Base-by-base conservation (phyloP, 352 stramenopile species). In the Phytophthora sansomeana region DNA sequence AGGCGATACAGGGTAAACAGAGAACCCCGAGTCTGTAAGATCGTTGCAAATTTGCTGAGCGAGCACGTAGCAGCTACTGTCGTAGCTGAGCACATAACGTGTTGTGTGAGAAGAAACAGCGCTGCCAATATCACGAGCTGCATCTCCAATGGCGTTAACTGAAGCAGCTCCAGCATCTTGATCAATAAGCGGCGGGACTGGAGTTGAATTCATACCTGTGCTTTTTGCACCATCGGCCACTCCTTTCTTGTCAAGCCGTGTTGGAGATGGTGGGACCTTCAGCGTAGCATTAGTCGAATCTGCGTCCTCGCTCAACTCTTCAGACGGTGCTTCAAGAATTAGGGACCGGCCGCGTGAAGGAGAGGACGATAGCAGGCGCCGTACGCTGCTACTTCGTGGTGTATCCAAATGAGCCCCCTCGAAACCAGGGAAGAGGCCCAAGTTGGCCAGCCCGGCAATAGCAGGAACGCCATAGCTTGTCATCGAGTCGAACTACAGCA, bases 11-110 rank as follows among this genome's bases (percentile, higher is more conserved):
- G 74, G 66, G 24, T 78, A 85, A 4, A 90, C 59, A 0, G 67
- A 58, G 51, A 91, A 91, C 0, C 80, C 82, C 0, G 71, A 48
- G 5, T 64, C 63, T 4, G 64, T 63, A 32, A 93, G 73, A 61
- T 93, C 82, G 5, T 79, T 48, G 47, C 78, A 82, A 47, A 93
- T 81, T 44, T 74, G 69, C 32, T 64, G 63, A 13, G 80, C 84
- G 3, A 93, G 67, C 4, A 78, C 48, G 38, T 78, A 82, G 58
- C 82, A 93, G 38, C 63, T 86, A 14, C 80, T 77, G 56, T 90
- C 84, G 39, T 88, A 93, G 68, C 80, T 91, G 52, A 93, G 77
- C 52, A 90, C 73, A 48, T 83, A 93, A 0, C 84, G 75, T 16
- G 74, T 76, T 44, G 55, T 67, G 44, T 43, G 48, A 24, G 60